Evolutionary conservation across 306 rosid species (phyloP), one percentile per base, ranked within the genome.

Genomic region (Pterocarpus macrocarpus): DNA sequence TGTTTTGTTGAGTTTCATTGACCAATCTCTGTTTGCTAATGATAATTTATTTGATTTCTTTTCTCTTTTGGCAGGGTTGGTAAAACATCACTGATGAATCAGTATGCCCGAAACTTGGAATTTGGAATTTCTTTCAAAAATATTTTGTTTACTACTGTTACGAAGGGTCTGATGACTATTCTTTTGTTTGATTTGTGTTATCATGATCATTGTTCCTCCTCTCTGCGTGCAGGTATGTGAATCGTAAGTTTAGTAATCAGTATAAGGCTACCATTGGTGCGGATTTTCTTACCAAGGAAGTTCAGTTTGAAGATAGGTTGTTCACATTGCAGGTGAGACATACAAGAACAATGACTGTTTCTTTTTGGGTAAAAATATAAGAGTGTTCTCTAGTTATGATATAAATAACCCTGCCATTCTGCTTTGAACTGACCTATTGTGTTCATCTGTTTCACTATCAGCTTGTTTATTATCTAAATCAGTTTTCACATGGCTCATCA

Each of bases 231-330:
- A 96, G 99, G 92, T 96, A 96, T 78, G 99, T 96, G 90, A 96
- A 96, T 83, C 97, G 94, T 36, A 96, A 96, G 87, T 96, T 96
- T 77, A 96, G 99, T 65, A 96, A 96, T 90, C 99, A 96, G 91
- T 96, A 96, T 82, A 96, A 96, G 81, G 99, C 99, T 15, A 96
- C 99, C 35, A 96, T 93, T 50, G 99, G 99, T 82, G 99, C 99
- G 8, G 99, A 96, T 89, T 96, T 96, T 85, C 97, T 96, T 66
- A 96, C 99, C 58, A 93, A 96, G 92, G 99, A 96, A 88, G 97
- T 96, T 90, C 99, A 93, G 65, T 92, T 96, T 84, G 99, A 96
- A 77, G 99, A 96, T 67, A 90, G 99, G 88, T 85, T 93, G 84
- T 96, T 96, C 92, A 96, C 99, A 53, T 86, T 96, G 84, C 99